Conservation (phyloP, 352 stramenopile species). For the Phytophthora megakarya region DNA sequence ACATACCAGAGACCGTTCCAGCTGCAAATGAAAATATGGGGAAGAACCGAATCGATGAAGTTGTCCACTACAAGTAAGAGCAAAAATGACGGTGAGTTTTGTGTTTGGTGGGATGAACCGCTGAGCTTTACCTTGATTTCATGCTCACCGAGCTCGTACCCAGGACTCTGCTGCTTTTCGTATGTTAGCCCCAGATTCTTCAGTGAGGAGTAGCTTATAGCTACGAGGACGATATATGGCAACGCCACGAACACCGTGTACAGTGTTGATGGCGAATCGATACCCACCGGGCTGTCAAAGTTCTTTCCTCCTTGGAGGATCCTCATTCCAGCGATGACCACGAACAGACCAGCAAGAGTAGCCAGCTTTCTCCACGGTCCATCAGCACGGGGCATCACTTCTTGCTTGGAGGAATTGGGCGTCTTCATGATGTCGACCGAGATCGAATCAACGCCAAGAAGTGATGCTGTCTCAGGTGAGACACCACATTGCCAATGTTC, state of each 20-base stretch:
- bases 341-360: constrained; percentile 86
- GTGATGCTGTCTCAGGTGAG: constrained; percentile 19
- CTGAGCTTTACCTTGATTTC: constrained; percentile 46
- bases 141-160: constrained; percentile 51
- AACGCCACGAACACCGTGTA: constrained; percentile 76
- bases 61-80: constrained; percentile 44
- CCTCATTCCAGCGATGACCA: constrained; percentile 91
- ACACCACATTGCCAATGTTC: constrained; percentile 71
- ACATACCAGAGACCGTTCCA: constrained; percentile 93
- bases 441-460: constrained; percentile 17
- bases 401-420: constrained; percentile 24
- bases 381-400: constrained; percentile 37
- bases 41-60: constrained; percentile 83
- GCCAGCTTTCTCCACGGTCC: constrained; percentile 82
- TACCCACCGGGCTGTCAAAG: constrained; percentile 89
- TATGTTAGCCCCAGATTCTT: constrained; percentile 58
- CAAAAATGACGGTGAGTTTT: background rate
- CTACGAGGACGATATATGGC: constrained; percentile 71
- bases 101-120: background rate
- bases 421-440: constrained; percentile 14
- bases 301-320: constrained; percentile 91
- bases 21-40: constrained; percentile 88
- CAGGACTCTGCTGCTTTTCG: constrained; percentile 54
- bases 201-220: constrained; percentile 73
- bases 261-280: constrained; percentile 76